phyloP scores from a whole-genome alignment of 2,329 filamentous ascomycete genomes.

The Bipolaris zeicola region DNA sequence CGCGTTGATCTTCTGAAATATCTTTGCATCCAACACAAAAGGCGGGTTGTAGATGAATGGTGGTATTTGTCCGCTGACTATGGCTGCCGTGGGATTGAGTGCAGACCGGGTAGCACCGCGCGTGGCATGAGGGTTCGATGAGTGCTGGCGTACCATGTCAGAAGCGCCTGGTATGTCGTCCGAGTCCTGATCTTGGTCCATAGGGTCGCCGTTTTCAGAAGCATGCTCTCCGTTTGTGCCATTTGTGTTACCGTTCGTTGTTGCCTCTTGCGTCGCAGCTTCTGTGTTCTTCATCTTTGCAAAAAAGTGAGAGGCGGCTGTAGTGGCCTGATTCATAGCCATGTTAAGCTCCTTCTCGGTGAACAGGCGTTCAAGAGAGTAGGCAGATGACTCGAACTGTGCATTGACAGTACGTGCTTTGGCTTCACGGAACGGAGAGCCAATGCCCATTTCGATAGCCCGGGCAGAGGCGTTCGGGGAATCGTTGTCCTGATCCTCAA shows the following conservation, averaged over 20 bases:
- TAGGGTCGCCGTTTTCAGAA: conserved; percentile 45
- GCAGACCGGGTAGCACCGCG: conserved; percentile 59
- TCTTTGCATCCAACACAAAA: conserved; percentile 52
- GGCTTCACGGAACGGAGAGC: conserved; percentile 58
- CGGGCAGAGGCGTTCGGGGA: conserved; percentile 61
- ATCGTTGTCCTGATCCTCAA: conserved; percentile 62
- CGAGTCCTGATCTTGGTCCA: conserved; percentile 46
- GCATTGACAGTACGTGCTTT: conserved; percentile 58
- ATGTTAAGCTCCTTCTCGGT: conserved; percentile 69
- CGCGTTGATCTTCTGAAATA: conserved; percentile 55
- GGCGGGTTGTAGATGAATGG: conserved; percentile 51
- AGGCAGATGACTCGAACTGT: conserved; percentile 64
- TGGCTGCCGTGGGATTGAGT: conserved; percentile 58
- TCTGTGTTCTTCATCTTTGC: conserved; percentile 56
- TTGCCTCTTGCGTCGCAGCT: conserved; percentile 28
- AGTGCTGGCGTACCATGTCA: conserved; percentile 67
- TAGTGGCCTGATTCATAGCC: conserved; percentile 65
- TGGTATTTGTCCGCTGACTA: conserved; percentile 48
- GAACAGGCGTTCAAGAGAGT: conserved; percentile 68
- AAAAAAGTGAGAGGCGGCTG: conserved; percentile 64
- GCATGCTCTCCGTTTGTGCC: conserved; percentile 46
- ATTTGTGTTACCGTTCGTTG: conserved; percentile 40
- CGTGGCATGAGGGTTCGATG: conserved; percentile 62
- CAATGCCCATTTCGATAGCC: conserved; percentile 54
- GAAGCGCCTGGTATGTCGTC: conserved; percentile 52